phyloP scores from a whole-genome alignment of 257 asterid genomes.

The Striga asiatica region DNA sequence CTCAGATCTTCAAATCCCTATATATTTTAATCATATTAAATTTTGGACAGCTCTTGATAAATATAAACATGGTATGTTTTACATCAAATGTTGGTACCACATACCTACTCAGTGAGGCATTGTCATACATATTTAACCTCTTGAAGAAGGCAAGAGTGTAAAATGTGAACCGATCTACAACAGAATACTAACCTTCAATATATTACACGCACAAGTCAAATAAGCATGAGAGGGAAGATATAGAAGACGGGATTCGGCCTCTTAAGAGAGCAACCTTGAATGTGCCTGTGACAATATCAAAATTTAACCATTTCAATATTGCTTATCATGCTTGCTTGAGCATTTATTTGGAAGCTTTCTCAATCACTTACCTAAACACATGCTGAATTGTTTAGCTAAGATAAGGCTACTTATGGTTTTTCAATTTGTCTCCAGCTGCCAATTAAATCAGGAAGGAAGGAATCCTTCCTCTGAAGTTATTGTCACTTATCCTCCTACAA shows the following conservation, averaged over 20 bases:
- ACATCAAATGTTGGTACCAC: background rate
- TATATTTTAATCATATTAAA: no score
- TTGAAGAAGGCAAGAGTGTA: constrained; percentile 96
- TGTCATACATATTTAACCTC: constrained; percentile 84
- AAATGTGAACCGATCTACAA: constrained; percentile 88
- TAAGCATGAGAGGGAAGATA: constrained; percentile 56
- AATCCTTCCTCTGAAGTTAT: constrained; percentile 76
- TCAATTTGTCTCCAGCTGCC: constrained; percentile 65
- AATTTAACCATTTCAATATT: constrained; percentile 3
- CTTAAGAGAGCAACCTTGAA: constrained; percentile 85
- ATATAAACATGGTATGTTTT: background rate
- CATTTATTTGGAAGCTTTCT: no score
- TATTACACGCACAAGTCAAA: constrained; percentile 53
- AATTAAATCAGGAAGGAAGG: constrained; percentile 77
- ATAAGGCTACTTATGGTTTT: constrained; percentile 52
- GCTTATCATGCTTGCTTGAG: background rate
- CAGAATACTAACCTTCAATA: constrained; percentile 92
- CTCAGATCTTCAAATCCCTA: background rate
- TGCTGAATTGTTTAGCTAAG: background rate
- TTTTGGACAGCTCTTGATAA: background rate
- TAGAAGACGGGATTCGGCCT: constrained; percentile 78
- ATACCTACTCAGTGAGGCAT: constrained; percentile 91
- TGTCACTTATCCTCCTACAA: constrained; percentile 77
- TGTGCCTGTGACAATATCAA: constrained; percentile 46
- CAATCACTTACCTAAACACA: no score